Conservation (phyloP, 768 basidiomycete genomes). For the Lactarius sanguifluus region DNA sequence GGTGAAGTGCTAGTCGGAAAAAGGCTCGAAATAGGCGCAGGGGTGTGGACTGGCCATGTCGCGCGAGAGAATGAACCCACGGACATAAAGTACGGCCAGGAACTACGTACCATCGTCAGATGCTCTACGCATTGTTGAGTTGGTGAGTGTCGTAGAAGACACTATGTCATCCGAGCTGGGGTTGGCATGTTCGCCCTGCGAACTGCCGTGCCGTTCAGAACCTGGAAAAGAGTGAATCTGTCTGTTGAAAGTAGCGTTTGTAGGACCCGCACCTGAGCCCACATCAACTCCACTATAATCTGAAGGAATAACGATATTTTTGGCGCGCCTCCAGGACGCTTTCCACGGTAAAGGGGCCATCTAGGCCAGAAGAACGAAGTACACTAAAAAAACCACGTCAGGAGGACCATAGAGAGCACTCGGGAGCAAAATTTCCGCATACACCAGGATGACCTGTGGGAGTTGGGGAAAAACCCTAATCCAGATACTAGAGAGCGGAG, state of each 20-base stretch:
- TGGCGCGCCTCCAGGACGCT: constrained; percentile 19
- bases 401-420: neutral
- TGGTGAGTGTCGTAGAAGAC: neutral
- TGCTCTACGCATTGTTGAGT: neutral
- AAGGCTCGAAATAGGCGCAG: neutral
- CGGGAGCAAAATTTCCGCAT: neutral
- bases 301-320: neutral
- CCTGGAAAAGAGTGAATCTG: neutral
- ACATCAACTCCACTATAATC: neutral
- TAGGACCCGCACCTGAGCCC: constrained; percentile 9
- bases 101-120: constrained; percentile 6
- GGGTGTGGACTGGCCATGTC: neutral
- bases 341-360: constrained; percentile 13
- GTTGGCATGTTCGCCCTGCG: constrained; percentile 1
- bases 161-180: neutral
- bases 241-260: neutral
- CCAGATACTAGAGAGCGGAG: neutral
- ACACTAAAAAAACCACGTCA: neutral
- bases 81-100: neutral
- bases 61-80: neutral
- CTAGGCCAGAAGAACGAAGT: constrained; percentile 6
- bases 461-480: neutral
- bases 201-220: constrained; percentile 1
- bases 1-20: neutral
- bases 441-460: neutral